These are phyloP conservation scores for Tillandsia fasciculata DNA, from an alignment of 176 grass and related monocot species.

Conservation along the genomic window DNA sequence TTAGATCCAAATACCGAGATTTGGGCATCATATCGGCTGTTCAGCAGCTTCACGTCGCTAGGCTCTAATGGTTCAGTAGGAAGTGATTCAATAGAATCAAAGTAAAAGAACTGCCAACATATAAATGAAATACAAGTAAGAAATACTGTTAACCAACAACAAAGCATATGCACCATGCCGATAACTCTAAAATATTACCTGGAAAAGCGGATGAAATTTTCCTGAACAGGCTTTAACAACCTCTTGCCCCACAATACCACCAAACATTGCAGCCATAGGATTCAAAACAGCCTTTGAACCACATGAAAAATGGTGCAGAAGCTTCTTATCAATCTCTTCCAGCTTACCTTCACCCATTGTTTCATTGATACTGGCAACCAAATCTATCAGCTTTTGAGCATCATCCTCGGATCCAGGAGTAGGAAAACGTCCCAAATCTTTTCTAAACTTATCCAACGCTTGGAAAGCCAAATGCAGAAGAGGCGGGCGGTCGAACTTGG, in stretches of 20 bases:
- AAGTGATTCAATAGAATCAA: constrained; percentile 90
- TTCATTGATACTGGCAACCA: constrained; percentile 53
- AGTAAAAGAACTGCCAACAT: constrained; percentile 89
- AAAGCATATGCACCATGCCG: constrained; percentile 1
- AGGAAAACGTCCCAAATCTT: constrained; percentile 54
- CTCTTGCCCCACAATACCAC: constrained; percentile 87
- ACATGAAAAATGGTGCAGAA: constrained; percentile 58
- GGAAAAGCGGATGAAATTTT: constrained; percentile 91
- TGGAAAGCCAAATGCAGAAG: constrained; percentile 86
- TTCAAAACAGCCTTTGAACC: constrained; percentile 80
- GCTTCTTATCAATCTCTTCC: constrained; percentile 63
- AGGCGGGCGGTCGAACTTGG: constrained; percentile 74
- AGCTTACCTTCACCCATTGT: constrained; percentile 47
- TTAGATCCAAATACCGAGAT: constrained; percentile 77
- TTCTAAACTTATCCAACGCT: constrained; percentile 76
- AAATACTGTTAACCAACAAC: not conserved
- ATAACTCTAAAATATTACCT: constrained; percentile 30
- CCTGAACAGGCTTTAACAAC: constrained; percentile 89
- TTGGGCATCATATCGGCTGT: constrained; percentile 76
- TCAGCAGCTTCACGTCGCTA: constrained; percentile 46
- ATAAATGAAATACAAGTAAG: not conserved
- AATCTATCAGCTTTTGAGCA: constrained; percentile 45
- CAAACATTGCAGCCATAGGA: constrained; percentile 91
- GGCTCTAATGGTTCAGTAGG: constrained; percentile 61
- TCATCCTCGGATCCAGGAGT: constrained; percentile 62